A percentile compares a stretch with the other conserved stretches of the same genome.
Conservation (phyloP, 257 asterid species). For the Solanum clarkiae region DNA sequence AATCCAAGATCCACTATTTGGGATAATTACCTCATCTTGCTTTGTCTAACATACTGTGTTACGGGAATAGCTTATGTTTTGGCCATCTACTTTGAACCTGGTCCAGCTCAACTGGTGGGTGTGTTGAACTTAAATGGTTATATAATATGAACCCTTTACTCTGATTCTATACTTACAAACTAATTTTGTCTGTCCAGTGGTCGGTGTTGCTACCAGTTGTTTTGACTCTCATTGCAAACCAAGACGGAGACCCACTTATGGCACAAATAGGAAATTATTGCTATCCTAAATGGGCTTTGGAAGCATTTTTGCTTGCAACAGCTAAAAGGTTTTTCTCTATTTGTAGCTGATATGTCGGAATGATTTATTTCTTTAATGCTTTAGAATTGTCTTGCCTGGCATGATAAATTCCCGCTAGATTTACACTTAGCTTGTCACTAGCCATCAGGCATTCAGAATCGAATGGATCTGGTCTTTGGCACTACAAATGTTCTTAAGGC, state of each 20-base stretch:
- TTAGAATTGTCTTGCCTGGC: not conserved
- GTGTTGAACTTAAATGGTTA: not conserved
- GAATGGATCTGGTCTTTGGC: not conserved
- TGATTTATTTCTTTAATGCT: not conserved
- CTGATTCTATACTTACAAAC: not conserved
- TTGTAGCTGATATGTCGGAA: not conserved
- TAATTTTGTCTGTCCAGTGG: slow-evolving; percentile 44
- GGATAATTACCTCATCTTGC: slow-evolving; percentile 54
- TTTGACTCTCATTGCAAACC: slow-evolving; percentile 82
- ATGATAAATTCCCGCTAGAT: not conserved
- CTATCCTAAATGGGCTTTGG: slow-evolving; percentile 86
- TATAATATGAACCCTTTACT: not conserved
- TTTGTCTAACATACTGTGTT: slow-evolving; percentile 58
- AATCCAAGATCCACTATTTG: slow-evolving; percentile 52
- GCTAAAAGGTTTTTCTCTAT: slow-evolving; percentile 46
- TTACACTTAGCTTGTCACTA: not conserved
- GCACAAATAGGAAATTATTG: slow-evolving; percentile 38
- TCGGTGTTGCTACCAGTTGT: slow-evolving; percentile 89
- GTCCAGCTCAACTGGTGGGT: slow-evolving; percentile 68
- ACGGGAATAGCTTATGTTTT: slow-evolving; percentile 55
- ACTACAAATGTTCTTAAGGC: not conserved
- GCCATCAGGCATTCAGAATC: not conserved
- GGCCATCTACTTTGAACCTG: slow-evolving; percentile 68
- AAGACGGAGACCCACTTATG: slow-evolving; percentile 31
- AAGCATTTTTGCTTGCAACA: slow-evolving; percentile 79